These are phyloP conservation scores for Fusarium neocosmosporiellum DNA, from an alignment of 2,329 filamentous ascomycete species.

Conservation along the genomic window DNA sequence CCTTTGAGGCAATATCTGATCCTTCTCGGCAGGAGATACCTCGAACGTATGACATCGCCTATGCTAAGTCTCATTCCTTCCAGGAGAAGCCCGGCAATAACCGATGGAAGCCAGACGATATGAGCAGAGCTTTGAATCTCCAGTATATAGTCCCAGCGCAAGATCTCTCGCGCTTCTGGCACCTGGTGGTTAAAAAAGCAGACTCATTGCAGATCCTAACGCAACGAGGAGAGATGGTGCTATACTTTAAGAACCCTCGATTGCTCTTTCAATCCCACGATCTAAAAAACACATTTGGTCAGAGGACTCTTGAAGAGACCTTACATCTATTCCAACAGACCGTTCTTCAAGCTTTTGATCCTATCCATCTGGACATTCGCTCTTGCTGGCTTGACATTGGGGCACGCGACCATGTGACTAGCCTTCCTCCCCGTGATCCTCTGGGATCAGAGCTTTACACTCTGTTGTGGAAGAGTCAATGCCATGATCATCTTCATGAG, in stretches of 20 bases:
- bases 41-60: background rate
- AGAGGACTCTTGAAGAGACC: background rate
- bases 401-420: background rate
- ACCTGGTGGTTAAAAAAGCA: background rate
- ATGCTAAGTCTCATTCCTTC: slow-evolving; percentile 6
- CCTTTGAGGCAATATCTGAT: background rate
- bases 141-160: background rate
- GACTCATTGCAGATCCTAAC: background rate
- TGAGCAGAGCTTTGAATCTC: background rate
- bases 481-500: background rate
- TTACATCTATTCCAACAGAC: background rate
- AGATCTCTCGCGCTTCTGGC: background rate
- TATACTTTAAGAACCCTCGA: background rate
- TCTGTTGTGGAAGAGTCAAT: background rate
- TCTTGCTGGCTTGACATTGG: slow-evolving; percentile 14
- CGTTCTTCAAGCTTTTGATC: background rate
- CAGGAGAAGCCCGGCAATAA: slow-evolving; percentile 2
- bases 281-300: background rate
- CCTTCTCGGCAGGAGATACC: slow-evolving; percentile 1
- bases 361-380: background rate
- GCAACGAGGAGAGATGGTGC: background rate
- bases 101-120: background rate
- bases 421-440: background rate
- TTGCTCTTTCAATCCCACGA: background rate
- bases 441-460: background rate